phyloP scores from a whole-genome alignment of 1,139 yeast genomes.

The Candida glucosophila region DNA sequence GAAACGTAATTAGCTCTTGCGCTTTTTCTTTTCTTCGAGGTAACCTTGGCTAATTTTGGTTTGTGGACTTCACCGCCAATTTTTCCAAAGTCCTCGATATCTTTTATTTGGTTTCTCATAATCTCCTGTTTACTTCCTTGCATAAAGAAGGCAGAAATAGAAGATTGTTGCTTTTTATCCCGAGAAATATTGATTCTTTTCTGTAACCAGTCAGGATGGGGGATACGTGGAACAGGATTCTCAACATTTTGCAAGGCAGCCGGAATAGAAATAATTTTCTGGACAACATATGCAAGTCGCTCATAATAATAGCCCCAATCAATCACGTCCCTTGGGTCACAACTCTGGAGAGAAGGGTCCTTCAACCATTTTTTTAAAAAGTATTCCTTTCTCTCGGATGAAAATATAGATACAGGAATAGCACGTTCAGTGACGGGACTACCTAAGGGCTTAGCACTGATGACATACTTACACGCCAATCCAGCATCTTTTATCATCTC shows the following conservation, averaged over 20 bases:
- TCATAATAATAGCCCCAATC: slow-evolving; percentile 94
- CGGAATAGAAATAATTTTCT: slow-evolving; percentile 92
- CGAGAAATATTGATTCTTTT: slow-evolving; percentile 49
- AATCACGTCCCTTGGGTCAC: slow-evolving; percentile 81
- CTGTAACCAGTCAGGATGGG: slow-evolving; percentile 91
- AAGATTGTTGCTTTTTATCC: slow-evolving; percentile 67
- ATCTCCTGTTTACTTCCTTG: slow-evolving; percentile 26
- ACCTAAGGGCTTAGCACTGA: slow-evolving; percentile 72
- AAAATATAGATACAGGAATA: slow-evolving; percentile 90
- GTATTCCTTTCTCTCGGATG: slow-evolving; percentile 60
- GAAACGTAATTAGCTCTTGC: slow-evolving; percentile 12
- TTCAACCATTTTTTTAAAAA: slow-evolving; percentile 82
- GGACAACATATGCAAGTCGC: slow-evolving; percentile 86
- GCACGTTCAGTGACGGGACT: slow-evolving; percentile 97
- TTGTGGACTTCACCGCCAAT: slow-evolving; percentile 13
- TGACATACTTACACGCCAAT: slow-evolving; percentile 88
- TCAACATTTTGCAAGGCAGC: slow-evolving; percentile 85
- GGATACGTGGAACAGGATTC: slow-evolving; percentile 94
- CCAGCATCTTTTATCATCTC: slow-evolving; percentile 98
- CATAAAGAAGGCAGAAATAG: slow-evolving; percentile 50
- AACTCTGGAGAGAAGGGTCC: slow-evolving; percentile 69
- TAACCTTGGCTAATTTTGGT: slow-evolving; percentile 43
- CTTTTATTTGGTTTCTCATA: slow-evolving; percentile 28
- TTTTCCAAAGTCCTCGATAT: slow-evolving; percentile 72
- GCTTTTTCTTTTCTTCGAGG: slow-evolving; percentile 28